These are phyloP conservation scores for Aphanomyces euteiches DNA, from an alignment of 352 stramenopile genomes.

Conservation along the genomic window DNA sequence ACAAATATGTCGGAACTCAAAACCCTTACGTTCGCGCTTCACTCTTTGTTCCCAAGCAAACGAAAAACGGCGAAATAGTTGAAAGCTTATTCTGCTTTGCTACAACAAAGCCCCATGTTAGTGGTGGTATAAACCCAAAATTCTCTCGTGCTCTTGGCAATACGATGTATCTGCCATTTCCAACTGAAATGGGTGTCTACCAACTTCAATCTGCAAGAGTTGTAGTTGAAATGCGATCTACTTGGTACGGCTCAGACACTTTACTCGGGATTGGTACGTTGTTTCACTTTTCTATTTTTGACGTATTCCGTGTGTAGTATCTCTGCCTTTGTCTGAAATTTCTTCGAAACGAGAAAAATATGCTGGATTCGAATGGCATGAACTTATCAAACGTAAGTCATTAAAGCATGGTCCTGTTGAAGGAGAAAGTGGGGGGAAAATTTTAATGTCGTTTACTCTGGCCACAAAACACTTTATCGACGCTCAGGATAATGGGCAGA, in stretches of 20 bases:
- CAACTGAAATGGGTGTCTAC: slow-evolving; percentile 45
- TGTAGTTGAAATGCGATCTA: slow-evolving; percentile 84
- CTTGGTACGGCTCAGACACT: slow-evolving; percentile 79
- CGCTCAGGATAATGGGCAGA: slow-evolving; percentile 39
- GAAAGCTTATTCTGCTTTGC: slow-evolving; percentile 69
- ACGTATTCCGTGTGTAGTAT: not conserved
- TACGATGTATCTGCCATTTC: slow-evolving; percentile 70
- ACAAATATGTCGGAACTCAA: slow-evolving; percentile 76
- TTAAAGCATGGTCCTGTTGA: slow-evolving; percentile 42
- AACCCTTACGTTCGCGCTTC: slow-evolving; percentile 81
- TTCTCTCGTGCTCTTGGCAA: slow-evolving; percentile 77
- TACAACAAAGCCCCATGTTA: slow-evolving; percentile 74
- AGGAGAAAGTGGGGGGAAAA: slow-evolving; percentile 47
- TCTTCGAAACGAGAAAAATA: slow-evolving; percentile 1
- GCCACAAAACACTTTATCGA: slow-evolving; percentile 69
- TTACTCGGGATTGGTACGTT: slow-evolving; percentile 71
- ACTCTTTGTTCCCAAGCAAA: slow-evolving; percentile 78
- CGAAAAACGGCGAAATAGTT: slow-evolving; percentile 57
- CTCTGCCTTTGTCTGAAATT: slow-evolving; percentile 2
- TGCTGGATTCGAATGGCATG: slow-evolving; percentile 85
- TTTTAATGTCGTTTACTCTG: slow-evolving; percentile 78
- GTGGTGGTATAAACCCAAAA: slow-evolving; percentile 62
- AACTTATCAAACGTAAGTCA: slow-evolving; percentile 74
- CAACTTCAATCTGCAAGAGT: slow-evolving; percentile 62
- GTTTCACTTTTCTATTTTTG: not conserved